phyloP scores from a whole-genome alignment of 768 basidiomycete genomes.

The Erythrobasidium yunnanense region DNA sequence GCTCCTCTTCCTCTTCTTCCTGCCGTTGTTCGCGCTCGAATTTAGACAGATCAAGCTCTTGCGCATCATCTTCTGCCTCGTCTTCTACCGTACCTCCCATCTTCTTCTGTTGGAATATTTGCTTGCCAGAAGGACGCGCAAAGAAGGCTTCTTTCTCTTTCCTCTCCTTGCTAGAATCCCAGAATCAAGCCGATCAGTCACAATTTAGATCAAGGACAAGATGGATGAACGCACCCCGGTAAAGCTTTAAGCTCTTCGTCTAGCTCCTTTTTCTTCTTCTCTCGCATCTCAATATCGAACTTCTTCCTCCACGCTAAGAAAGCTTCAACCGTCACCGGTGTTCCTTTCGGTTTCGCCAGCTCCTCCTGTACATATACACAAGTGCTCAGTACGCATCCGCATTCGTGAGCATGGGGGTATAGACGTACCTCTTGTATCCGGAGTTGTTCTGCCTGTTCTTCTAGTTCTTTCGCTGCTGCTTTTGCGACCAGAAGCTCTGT shows the following conservation, averaged over 20 bases:
- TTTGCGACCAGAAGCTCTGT: constrained; percentile 51
- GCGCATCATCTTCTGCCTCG: constrained; percentile 58
- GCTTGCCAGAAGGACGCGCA: constrained; percentile 55
- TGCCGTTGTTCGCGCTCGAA: constrained; percentile 49
- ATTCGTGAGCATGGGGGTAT: background rate
- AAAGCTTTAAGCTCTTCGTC: constrained; percentile 63
- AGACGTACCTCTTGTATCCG: constrained; percentile 25
- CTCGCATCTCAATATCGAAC: constrained; percentile 60
- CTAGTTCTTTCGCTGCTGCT: constrained; percentile 57
- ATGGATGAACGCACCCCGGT: constrained; percentile 72
- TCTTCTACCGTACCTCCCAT: constrained; percentile 58
- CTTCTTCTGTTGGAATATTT: constrained; percentile 76
- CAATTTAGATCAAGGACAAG: constrained; percentile 56
- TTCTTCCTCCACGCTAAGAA: constrained; percentile 70
- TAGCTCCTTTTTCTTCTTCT: constrained; percentile 57
- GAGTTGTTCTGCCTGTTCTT: constrained; percentile 54
- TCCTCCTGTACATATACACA: constrained; percentile 48
- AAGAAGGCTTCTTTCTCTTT: background rate
- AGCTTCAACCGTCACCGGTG: constrained; percentile 71
- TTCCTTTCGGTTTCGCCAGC: constrained; percentile 73
- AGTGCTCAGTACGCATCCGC: background rate
- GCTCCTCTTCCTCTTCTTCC: constrained; percentile 52
- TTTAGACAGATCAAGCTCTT: constrained; percentile 86
- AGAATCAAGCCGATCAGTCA: constrained; percentile 57
- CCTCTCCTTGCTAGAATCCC: background rate